Evolutionary conservation across 805 yeast species (phyloP).

Genomic region (Vanderwaltozyma verrucispora): DNA sequence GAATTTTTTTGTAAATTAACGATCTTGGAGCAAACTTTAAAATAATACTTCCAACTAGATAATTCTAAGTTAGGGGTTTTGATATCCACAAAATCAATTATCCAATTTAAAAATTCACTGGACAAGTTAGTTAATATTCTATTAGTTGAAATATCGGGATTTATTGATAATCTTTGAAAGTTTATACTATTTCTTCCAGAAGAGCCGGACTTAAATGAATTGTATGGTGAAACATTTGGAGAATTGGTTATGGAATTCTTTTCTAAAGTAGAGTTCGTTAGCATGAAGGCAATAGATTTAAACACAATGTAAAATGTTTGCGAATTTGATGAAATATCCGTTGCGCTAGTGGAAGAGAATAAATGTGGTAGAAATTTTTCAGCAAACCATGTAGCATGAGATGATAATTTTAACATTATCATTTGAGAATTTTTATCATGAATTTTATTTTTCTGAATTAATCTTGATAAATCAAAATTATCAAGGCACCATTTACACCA

Average conservation of each 20-base stretch:
- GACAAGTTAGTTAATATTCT: background rate
- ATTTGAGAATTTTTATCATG: slow-evolving; percentile 16
- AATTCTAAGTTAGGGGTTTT: slow-evolving; percentile 5
- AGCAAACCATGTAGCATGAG: slow-evolving; percentile 11
- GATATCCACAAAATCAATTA: slow-evolving; percentile 9
- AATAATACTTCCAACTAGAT: slow-evolving; percentile 23
- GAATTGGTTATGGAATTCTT: background rate
- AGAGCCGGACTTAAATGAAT: background rate
- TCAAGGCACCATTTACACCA: slow-evolving; percentile 23
- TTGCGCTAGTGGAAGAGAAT: background rate
- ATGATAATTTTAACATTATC: slow-evolving; percentile 17
- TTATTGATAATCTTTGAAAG: background rate
- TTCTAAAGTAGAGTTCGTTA: slow-evolving; percentile 1
- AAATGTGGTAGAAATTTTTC: slow-evolving; percentile 8
- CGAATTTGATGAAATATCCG: slow-evolving; percentile 2
- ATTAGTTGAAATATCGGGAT: background rate
- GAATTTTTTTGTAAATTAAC: slow-evolving; percentile 11
- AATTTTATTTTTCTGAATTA: slow-evolving; percentile 5
- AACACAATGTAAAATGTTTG: slow-evolving; percentile 17
- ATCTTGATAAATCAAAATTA: slow-evolving; percentile 7
- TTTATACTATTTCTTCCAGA: background rate
- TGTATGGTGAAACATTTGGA: background rate
- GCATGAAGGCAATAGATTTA: slow-evolving; percentile 16
- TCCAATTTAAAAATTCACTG: slow-evolving; percentile 9
- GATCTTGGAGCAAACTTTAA: slow-evolving; percentile 19